These are phyloP conservation scores for Hagleromyces aurorensis DNA, from an alignment of 805 yeast species.

Conservation along the genomic window DNA sequence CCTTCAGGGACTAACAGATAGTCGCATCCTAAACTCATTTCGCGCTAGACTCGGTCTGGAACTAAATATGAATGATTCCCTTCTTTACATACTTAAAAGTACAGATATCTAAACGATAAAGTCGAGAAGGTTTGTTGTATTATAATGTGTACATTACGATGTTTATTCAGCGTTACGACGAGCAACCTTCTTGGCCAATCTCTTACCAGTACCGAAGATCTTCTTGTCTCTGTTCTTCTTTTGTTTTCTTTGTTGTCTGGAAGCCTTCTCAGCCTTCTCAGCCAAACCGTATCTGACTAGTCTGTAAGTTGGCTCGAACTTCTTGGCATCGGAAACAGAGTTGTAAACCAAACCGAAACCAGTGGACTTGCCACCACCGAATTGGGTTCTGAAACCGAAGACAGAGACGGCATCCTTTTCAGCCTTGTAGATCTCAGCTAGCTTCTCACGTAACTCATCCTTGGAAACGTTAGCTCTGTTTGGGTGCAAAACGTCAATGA, in stretches of 20 bases:
- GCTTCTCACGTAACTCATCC: conserved; percentile 96
- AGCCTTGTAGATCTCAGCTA: conserved; percentile 82
- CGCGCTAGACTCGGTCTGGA: too few species aligned
- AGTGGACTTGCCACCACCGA: conserved; percentile 99
- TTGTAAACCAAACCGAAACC: conserved; percentile 99
- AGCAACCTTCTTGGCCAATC: conserved; percentile 87
- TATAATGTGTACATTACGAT: conserved; percentile 7
- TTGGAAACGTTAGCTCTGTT: conserved; percentile 98
- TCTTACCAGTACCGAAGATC: conserved; percentile 96
- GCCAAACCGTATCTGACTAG: conserved; percentile 98
- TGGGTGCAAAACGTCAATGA: conserved; percentile 99
- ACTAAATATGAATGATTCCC: too few species aligned
- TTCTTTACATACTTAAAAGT: too few species aligned
- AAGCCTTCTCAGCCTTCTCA: conserved; percentile 89
- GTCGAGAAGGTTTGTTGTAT: too few species aligned
- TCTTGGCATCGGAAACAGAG: conserved; percentile 95
- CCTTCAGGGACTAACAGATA: too few species aligned
- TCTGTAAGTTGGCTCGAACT: conserved; percentile 99
- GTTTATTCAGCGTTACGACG: conserved; percentile 79
- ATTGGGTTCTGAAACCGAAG: conserved; percentile 98
- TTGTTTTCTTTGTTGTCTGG: conserved; percentile 99
- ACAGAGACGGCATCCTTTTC: conserved; percentile 94
- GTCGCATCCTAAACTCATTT: too few species aligned
- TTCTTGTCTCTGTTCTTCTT: conserved; percentile 99
- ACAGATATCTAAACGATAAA: too few species aligned